Evolutionary conservation across 306 rosid genomes (phyloP), one percentile per base, ranked within the genome.

Genomic region (Malus asiatica): DNA sequence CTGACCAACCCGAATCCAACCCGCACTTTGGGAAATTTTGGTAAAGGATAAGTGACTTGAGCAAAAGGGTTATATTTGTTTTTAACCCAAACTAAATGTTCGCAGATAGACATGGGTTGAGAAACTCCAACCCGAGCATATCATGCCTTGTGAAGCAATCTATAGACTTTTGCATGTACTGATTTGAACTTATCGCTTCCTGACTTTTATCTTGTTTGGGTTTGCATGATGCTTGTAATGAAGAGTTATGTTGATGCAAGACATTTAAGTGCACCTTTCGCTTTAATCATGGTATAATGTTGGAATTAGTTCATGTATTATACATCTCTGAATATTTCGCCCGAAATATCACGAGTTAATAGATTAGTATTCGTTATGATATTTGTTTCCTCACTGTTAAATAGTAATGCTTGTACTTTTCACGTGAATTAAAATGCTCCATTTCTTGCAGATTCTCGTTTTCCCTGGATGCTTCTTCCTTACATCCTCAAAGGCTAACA

Each of bases 371-470:
- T 7, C 14, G 18, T 61, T 44, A 40, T 25, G 45, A 11, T 11
- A 11, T 38, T 13, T 10, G 27, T 38, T 60, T 58, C 44, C 29
- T 57, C 25, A 35, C 46, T 25, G 44, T 44, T 59, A 29, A 44
- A 16, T 44, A n/a, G 14, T 32, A 7, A 23, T 19, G 22, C 63
- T 25, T 38, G 48, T 66, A 8, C 27, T 25, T 35, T 15, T 63
- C 48, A 8, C 71, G 42, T 69, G 29, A 78, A 65, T 44, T 71
- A 68, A 73, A 73, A 46, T 59, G 20, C 63, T 83, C 48, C 64
- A 42, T 55, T 69, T 80, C 59, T 80, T 16, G 84, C 85, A 82
- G 89, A 76, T 83, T 66, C 20, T 55, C 74, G 64, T 53, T 81
- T 68, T 71, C 45, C 8, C 70, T 46, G 53, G 70, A 73, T 69